phyloP scores from a whole-genome alignment of 805 yeast species.

The Lipomyces yamanashiensis region DNA sequence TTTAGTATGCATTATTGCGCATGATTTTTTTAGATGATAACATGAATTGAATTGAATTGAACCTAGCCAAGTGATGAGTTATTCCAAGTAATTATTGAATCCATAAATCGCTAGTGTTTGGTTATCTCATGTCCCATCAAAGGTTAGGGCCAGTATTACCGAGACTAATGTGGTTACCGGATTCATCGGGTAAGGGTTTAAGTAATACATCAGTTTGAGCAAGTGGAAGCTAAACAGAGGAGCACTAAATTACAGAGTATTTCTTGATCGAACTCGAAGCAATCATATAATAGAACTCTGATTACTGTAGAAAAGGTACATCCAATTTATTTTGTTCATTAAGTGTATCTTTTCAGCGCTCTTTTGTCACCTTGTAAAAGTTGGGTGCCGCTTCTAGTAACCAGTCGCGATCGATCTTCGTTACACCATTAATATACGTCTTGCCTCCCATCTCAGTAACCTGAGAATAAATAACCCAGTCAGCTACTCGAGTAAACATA shows the following conservation, averaged over 20 bases:
- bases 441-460: constrained; percentile 32
- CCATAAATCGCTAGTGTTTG: no score
- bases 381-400: constrained; percentile 33
- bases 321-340: no score
- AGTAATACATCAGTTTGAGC: background rate
- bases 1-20: background rate
- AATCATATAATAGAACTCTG: no score
- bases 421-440: constrained; percentile 32
- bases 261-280: no score
- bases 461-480: constrained; percentile 32
- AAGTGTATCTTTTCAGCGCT: background rate
- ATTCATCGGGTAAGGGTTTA: constrained; percentile 11
- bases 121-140: no score
- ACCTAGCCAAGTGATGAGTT: no score
- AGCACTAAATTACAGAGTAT: no score
- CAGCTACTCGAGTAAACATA: constrained; percentile 28
- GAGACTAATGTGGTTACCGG: background rate
- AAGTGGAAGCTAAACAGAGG: no score
- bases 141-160: no score
- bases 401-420: constrained; percentile 37
- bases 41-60: no score
- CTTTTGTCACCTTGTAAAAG: constrained; percentile 19
- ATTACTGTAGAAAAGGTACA: no score
- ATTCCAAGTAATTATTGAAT: no score
- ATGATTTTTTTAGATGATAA: background rate